Conservation (phyloP, 2,329 filamentous ascomycete species). For the Trichoderma guizhouense region DNA sequence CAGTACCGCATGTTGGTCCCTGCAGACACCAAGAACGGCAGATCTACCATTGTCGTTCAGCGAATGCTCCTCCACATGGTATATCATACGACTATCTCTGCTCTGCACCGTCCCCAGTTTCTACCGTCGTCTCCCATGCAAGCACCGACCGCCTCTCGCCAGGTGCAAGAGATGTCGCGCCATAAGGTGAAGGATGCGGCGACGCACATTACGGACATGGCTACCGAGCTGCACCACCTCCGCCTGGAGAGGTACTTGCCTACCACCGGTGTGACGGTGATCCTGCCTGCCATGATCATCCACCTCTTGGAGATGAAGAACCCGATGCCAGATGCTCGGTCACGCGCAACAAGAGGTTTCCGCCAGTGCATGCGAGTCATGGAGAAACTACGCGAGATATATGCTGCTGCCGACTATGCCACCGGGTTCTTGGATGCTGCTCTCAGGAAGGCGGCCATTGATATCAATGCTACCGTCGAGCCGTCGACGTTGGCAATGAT, state of each 20-base stretch:
- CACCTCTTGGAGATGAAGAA: slow-evolving; percentile 91
- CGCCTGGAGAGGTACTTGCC: slow-evolving; percentile 77
- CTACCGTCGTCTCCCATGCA: slow-evolving; percentile 66
- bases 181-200: slow-evolving; percentile 80
- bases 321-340: slow-evolving; percentile 65
- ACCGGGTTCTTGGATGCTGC: slow-evolving; percentile 91
- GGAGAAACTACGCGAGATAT: slow-evolving; percentile 81
- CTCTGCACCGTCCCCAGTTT: slow-evolving; percentile 87
- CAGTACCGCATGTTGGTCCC: slow-evolving; percentile 59
- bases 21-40: slow-evolving; percentile 57
- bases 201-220: slow-evolving; percentile 79
- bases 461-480: slow-evolving; percentile 48
- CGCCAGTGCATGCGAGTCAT: slow-evolving; percentile 91
- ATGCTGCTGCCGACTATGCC: slow-evolving; percentile 93
- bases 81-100: slow-evolving; percentile 87
- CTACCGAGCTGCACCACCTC: slow-evolving; percentile 68
- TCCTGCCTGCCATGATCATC: slow-evolving; percentile 89
- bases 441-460: slow-evolving; percentile 80
- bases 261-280: slow-evolving; percentile 85
- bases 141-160: slow-evolving; percentile 53
- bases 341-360: slow-evolving; percentile 75
- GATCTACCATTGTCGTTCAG: slow-evolving; percentile 63
- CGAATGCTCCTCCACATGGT: slow-evolving; percentile 89
- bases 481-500: slow-evolving; percentile 35
- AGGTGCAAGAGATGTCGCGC: slow-evolving; percentile 78